These are phyloP conservation scores for Saccharum hybrid DNA, from an alignment of 202 grass and related monocot genomes.

Conservation along the genomic window DNA sequence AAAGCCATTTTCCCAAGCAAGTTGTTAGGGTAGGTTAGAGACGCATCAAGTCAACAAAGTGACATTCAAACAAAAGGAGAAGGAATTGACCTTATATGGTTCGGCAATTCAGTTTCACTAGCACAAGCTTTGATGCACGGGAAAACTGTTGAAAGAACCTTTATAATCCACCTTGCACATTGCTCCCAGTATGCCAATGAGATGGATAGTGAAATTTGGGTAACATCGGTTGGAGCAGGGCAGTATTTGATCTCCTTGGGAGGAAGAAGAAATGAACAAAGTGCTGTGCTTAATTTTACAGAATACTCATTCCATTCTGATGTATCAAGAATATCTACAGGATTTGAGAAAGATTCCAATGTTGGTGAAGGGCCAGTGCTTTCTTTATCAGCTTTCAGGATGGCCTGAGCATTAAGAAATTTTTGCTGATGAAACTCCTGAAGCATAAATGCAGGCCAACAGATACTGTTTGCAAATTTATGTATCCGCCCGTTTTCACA, in stretches of 20 bases:
- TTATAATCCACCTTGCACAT: conserved; percentile 90
- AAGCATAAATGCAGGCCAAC: conserved; percentile 93
- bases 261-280: conserved; percentile 92
- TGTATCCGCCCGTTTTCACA: conserved; percentile 97
- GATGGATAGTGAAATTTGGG: conserved; percentile 66
- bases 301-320: conserved; percentile 86
- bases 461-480: conserved; percentile 96
- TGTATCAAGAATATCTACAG: conserved; percentile 62
- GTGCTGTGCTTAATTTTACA: conserved; percentile 76
- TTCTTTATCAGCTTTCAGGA: conserved; percentile 40
- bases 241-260: conserved; percentile 72
- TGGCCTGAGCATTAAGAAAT: conserved; percentile 40
- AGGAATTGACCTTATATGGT: conserved; percentile 73
- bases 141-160: conserved; percentile 90
- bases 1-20: background rate
- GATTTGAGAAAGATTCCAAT: conserved; percentile 52
- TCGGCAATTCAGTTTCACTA: conserved; percentile 73
- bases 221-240: conserved; percentile 52
- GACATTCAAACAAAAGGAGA: conserved; percentile 10
- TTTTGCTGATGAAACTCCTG: conserved; percentile 75
- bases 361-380: conserved; percentile 31
- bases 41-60: conserved; percentile 29
- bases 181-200: conserved; percentile 95
- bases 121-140: conserved; percentile 93
- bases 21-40: background rate